phyloP scores from a whole-genome alignment of 108 stramenopile species.

The Nitzschia sp. region DNA sequence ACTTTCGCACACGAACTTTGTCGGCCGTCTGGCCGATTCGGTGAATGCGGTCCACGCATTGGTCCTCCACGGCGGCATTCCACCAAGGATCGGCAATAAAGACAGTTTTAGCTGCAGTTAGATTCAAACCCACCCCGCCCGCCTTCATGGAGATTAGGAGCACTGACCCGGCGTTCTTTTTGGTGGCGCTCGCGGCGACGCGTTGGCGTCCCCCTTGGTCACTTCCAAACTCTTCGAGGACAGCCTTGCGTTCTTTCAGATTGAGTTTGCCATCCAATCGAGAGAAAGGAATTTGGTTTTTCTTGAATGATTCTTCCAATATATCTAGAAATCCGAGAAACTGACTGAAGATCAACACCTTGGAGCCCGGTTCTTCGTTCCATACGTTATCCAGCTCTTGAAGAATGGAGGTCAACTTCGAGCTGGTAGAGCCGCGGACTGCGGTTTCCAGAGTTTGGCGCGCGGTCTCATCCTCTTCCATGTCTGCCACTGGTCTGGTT shows the following conservation, averaged over 20 bases:
- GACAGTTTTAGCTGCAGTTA: conserved; percentile 67
- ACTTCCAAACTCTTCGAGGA: conserved; percentile 66
- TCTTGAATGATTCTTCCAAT: conserved; percentile 41
- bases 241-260: conserved; percentile 63
- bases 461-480: conserved; percentile 42
- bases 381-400: conserved; percentile 72
- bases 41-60: conserved; percentile 78
- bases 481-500: neutral
- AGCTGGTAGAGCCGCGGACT: conserved; percentile 57
- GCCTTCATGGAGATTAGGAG: conserved; percentile 83
- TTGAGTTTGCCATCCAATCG: conserved; percentile 79
- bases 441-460: conserved; percentile 64
- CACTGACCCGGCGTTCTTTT: conserved; percentile 54
- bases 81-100: conserved; percentile 90
- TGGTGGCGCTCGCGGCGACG: neutral
- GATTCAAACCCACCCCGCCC: conserved; percentile 80
- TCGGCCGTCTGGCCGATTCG: conserved; percentile 83
- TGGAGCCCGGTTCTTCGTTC: conserved; percentile 68
- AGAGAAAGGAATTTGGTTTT: conserved; percentile 40
- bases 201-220: neutral
- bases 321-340: conserved; percentile 84
- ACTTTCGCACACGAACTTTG: conserved; percentile 76
- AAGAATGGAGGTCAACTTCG: conserved; percentile 73
- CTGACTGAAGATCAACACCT: conserved; percentile 82
- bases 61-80: conserved; percentile 80